phyloP scores from a whole-genome alignment of 805 yeast species.

The Candida loeiensis region DNA sequence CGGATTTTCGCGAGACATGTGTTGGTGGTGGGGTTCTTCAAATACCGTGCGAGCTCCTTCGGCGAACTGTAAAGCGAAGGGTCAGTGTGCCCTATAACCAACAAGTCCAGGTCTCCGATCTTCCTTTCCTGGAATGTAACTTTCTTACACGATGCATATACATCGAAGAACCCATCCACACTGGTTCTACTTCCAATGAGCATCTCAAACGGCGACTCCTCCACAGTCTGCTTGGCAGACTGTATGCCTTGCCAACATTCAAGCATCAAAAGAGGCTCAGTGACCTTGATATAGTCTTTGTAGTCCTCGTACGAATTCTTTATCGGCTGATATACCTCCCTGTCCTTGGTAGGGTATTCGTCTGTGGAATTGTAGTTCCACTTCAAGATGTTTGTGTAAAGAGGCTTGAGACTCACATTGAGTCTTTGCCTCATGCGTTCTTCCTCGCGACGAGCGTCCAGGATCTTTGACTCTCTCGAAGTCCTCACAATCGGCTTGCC shows the following conservation, averaged over 20 bases:
- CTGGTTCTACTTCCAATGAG: conserved; percentile 76
- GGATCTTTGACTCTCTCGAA: conserved; percentile 22
- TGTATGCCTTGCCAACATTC: conserved; percentile 94
- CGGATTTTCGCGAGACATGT: conserved; percentile 79
- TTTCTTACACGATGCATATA: conserved; percentile 68
- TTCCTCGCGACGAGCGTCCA: conserved; percentile 51
- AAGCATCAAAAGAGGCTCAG: conserved; percentile 76
- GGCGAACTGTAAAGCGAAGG: conserved; percentile 16
- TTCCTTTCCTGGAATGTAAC: conserved; percentile 47
- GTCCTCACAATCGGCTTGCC: conserved; percentile 35
- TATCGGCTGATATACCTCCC: conserved; percentile 42
- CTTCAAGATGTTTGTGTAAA: conserved; percentile 62
- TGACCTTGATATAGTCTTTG: conserved; percentile 61
- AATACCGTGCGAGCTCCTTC: conserved; percentile 20
- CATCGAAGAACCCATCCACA: conserved; percentile 84
- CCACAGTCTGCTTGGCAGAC: conserved; percentile 62
- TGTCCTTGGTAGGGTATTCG: conserved; percentile 57
- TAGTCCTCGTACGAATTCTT: conserved; percentile 54
- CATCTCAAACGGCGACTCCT: conserved; percentile 59
- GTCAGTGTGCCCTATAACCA: conserved; percentile 49
- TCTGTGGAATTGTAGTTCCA: conserved; percentile 69
- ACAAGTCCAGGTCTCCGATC: conserved; percentile 71
- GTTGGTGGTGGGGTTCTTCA: conserved; percentile 28
- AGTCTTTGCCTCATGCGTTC: conserved; percentile 76
- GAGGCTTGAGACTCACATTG: conserved; percentile 71